Percentiles rank a stretch among this genome's conserved stretches.
phyloP scores from a whole-genome alignment of 2,329 filamentous ascomycete genomes.

The Colletotrichum tamarilloi region DNA sequence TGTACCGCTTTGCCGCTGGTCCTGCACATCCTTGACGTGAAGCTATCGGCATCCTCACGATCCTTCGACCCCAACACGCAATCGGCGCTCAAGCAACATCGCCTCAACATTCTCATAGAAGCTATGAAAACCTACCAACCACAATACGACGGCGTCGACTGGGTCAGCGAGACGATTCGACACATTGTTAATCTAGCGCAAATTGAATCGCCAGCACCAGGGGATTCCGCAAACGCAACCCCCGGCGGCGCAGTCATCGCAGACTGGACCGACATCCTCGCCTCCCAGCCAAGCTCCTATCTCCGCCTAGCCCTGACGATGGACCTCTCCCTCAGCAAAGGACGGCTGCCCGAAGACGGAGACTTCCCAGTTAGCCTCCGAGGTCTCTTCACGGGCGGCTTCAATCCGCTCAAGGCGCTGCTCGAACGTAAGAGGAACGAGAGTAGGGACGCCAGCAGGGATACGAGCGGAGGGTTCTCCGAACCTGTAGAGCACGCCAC shows the following conservation, averaged over 20 bases:
- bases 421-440: constrained; percentile 41
- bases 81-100: constrained; percentile 53
- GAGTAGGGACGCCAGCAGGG: neutral
- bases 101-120: constrained; percentile 56
- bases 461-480: neutral
- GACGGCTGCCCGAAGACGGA: constrained; percentile 51
- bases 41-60: constrained; percentile 41
- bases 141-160: constrained; percentile 58
- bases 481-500: neutral
- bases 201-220: constrained; percentile 33
- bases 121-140: constrained; percentile 58
- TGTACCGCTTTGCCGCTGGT: constrained; percentile 48
- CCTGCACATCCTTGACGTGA: constrained; percentile 48
- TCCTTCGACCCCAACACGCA: constrained; percentile 46
- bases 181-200: constrained; percentile 56
- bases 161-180: constrained; percentile 55
- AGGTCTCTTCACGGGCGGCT: constrained; percentile 49
- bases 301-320: constrained; percentile 56
- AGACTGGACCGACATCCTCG: constrained; percentile 56
- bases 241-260: constrained; percentile 42
- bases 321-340: constrained; percentile 55
- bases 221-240: constrained; percentile 20
- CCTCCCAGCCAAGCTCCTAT: constrained; percentile 52
- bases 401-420: constrained; percentile 48
- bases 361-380: constrained; percentile 54